A percentile compares a stretch with the other conserved stretches of the same genome.
These are phyloP conservation scores for Eimeria zaria DNA, from an alignment of 169 alveolate genomes.

Conservation along the genomic window DNA sequence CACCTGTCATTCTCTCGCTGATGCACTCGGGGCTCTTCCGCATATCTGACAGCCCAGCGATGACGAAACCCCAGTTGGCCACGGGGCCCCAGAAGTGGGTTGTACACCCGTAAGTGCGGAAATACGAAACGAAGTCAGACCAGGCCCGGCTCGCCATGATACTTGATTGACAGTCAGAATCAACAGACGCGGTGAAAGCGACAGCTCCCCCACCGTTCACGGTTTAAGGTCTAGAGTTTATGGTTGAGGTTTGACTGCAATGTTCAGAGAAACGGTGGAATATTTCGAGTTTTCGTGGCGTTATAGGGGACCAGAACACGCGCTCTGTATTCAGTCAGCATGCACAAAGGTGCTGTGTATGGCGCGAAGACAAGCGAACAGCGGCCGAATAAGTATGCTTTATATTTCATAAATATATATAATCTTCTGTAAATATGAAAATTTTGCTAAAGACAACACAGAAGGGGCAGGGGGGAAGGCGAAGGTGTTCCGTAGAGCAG, in stretches of 20 bases:
- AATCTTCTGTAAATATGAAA: background rate
- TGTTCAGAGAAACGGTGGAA: background rate
- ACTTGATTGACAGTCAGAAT: background rate
- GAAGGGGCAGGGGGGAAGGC: background rate
- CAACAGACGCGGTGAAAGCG: background rate
- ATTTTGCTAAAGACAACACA: background rate
- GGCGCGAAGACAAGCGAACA: background rate
- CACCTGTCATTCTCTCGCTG: slow-evolving; percentile 92
- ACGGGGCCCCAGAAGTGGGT: slow-evolving; percentile 98
- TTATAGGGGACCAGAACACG: background rate
- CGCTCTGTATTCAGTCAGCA: background rate
- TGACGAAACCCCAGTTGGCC: slow-evolving; percentile 98
- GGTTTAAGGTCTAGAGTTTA: too few species aligned
- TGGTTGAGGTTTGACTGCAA: too few species aligned
- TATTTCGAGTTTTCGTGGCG: background rate
- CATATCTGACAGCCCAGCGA: slow-evolving; percentile 90
- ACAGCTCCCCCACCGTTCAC: background rate
- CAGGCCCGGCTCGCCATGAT: slow-evolving; percentile 68
- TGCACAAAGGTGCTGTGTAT: background rate
- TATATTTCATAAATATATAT: too few species aligned
- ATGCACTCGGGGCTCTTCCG: slow-evolving; percentile 81
- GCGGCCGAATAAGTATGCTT: background rate
- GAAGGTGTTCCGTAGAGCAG: background rate
- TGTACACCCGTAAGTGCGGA: slow-evolving; percentile 75
- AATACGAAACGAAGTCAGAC: slow-evolving; percentile 18